Evolutionary conservation across 306 rosid genomes (phyloP).

Genomic region (Glycyrrhiza uralensis): DNA sequence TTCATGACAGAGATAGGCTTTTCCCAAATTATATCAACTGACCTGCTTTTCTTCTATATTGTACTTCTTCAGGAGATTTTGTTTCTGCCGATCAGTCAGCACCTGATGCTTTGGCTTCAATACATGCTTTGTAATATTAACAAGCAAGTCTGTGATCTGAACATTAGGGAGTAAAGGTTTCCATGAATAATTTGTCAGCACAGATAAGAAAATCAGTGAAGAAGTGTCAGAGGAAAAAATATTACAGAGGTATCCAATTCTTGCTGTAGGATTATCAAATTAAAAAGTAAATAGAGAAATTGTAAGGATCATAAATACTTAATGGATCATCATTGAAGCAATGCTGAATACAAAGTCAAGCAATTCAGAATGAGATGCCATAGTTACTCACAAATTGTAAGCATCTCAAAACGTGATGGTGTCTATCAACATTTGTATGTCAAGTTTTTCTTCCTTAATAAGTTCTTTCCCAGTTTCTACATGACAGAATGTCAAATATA

Average conservation of each 20-base stretch:
- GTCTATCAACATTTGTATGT: background rate
- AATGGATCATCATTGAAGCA: background rate
- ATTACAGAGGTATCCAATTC: background rate
- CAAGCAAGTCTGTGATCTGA: slow-evolving; percentile 95
- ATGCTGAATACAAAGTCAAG: background rate
- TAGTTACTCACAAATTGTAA: background rate
- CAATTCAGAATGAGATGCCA: background rate
- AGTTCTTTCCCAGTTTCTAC: background rate
- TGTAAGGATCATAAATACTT: background rate
- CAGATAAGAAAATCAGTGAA: background rate
- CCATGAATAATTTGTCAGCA: slow-evolving; percentile 17
- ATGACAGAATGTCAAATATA: background rate
- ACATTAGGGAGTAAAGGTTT: slow-evolving; percentile 16
- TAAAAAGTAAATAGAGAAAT: background rate
- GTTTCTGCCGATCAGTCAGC: slow-evolving; percentile 61
- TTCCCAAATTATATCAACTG: slow-evolving; percentile 21
- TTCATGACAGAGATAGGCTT: background rate
- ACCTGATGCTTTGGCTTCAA: slow-evolving; percentile 80
- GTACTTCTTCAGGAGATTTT: slow-evolving; percentile 64
- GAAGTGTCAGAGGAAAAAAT: slow-evolving; percentile 4
- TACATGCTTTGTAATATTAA: slow-evolving; percentile 86
- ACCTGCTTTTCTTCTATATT: slow-evolving; percentile 91
- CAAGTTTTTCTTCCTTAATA: slow-evolving; percentile 6
- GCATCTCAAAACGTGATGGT: slow-evolving; percentile 3
- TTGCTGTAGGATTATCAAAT: background rate